These are phyloP conservation scores for Schizonepeta tenuifolia DNA, from an alignment of 257 asterid genomes.

Conservation along the genomic window DNA sequence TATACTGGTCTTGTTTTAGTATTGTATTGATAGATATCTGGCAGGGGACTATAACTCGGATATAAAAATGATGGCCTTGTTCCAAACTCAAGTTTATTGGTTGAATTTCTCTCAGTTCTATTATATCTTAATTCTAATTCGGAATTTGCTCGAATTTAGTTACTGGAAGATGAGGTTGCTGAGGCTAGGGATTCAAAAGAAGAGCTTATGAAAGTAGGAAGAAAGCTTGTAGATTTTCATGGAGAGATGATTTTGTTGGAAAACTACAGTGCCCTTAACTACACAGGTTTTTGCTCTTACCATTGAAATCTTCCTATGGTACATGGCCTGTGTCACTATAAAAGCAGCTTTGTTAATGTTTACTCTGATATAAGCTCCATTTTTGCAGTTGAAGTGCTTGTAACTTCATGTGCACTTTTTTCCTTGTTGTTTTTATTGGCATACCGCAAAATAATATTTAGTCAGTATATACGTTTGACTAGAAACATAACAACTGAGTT, in stretches of 20 bases:
- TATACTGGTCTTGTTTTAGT: background rate
- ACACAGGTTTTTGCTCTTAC: constrained; percentile 57
- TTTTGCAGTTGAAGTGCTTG: constrained; percentile 10
- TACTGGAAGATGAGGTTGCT: constrained; percentile 59
- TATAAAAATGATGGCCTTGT: background rate
- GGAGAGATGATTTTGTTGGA: constrained; percentile 89
- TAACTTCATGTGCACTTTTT: constrained; percentile 16
- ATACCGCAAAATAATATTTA: background rate
- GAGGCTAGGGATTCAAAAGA: constrained; percentile 47
- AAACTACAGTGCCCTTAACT: constrained; percentile 88
- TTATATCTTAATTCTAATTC: constrained; percentile 13
- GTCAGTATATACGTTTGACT: background rate
- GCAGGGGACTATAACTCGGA: constrained; percentile 6
- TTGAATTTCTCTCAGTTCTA: background rate
- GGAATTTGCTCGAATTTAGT: constrained; percentile 38
- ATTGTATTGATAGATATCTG: background rate
- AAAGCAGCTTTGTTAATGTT: background rate
- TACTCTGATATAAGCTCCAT: constrained; percentile 13
- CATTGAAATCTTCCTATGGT: constrained; percentile 4
- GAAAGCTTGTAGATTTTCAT: constrained; percentile 74
- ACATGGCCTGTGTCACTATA: background rate
- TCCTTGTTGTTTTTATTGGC: background rate
- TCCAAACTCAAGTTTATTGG: constrained; percentile 1
- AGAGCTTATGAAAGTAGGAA: constrained; percentile 63
- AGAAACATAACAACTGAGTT: constrained; percentile 3